Evolutionary conservation across 2,329 filamentous ascomycete species (phyloP), one percentile per base, ranked within the genome.

Genomic region (Amylocarpus encephaloides): DNA sequence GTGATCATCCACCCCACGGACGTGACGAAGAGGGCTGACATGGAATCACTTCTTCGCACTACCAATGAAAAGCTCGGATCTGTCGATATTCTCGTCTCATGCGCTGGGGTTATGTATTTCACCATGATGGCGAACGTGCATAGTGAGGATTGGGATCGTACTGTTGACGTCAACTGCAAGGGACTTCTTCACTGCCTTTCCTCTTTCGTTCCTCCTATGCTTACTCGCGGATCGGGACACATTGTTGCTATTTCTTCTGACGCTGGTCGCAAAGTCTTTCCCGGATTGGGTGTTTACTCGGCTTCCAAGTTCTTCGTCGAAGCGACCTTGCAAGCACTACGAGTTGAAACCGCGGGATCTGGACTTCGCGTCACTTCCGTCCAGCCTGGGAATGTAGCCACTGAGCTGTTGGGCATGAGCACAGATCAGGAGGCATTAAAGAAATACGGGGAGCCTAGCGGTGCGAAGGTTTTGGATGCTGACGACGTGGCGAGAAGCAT

Each of bases 231-330:
- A 46, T 70, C 67, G 22, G 85, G 86, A 3, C 87, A 91, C 67
- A 79, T 92, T 55, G 84, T 92, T 4, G 85, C 86, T 59, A 89
- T 92, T 59, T 90, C 87, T 0, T 91, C 86, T 0, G 87, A 91
- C 56, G 87, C 87, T 1, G 87, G 86, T 0, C 81, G 87, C 49
- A 90, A 90, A 66, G 85, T 89, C 6, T 91, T 91, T 71, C 85
- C 87, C 0, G 87, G 87, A 0, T 71, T 91, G 11, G 87, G 87
- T 46, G 86, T 92, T 33, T 92, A 92, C 73, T 88, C 85, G 0
- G 87, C 85, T 22, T 85, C 80, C 68, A 92, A 92, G 66, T 89
- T 91, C 76, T 92, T 92, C 64, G 85, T 92, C 48, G 87, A 92
- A 66, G 86, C 85, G 1, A 86, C 86, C 0, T 73, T 92, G n/a